Evolutionary conservation across 129 eudicot genomes (phyloP).

Genomic region (Flaveria bidentis): DNA sequence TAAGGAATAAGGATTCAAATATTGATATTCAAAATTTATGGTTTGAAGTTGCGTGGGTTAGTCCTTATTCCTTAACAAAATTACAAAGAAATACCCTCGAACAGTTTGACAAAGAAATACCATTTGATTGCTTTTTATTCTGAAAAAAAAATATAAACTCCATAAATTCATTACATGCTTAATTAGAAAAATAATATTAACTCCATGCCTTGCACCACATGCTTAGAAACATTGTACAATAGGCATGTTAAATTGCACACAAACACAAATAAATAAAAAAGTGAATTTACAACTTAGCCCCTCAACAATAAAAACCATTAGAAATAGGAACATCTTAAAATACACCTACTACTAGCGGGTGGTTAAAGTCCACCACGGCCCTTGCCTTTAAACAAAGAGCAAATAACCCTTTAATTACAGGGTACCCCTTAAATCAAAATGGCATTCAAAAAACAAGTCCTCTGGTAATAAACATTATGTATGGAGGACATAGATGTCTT

Average conservation of each 20-base stretch:
- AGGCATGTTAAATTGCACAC: conserved; percentile 6
- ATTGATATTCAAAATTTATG: no score
- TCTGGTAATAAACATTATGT: conserved; percentile 3
- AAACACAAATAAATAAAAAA: conserved; percentile 19
- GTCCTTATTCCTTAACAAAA: no score
- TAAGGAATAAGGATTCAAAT: no score
- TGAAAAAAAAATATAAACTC: neutral
- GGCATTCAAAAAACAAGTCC: conserved; percentile 51
- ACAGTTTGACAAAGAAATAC: no score
- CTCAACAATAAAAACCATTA: conserved; percentile 21
- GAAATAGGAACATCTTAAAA: conserved; percentile 27
- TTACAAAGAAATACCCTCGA: no score
- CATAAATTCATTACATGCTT: neutral
- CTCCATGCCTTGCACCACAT: neutral
- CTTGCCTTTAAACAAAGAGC: conserved; percentile 29
- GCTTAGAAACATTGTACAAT: neutral
- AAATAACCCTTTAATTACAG: conserved; percentile 15
- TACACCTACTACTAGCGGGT: conserved; percentile 54
- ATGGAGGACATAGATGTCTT: conserved; percentile 9
- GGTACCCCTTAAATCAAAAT: conserved; percentile 36
- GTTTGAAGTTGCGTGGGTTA: no score
- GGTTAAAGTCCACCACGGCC: conserved; percentile 70
- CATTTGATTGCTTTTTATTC: no score
- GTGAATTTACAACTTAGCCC: conserved; percentile 33
- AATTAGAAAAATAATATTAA: neutral